A percentile compares a stretch with the other conserved stretches of the same genome.
phyloP scores from a whole-genome alignment of 2,329 filamentous ascomycete species.

The Penicillium sp. region DNA sequence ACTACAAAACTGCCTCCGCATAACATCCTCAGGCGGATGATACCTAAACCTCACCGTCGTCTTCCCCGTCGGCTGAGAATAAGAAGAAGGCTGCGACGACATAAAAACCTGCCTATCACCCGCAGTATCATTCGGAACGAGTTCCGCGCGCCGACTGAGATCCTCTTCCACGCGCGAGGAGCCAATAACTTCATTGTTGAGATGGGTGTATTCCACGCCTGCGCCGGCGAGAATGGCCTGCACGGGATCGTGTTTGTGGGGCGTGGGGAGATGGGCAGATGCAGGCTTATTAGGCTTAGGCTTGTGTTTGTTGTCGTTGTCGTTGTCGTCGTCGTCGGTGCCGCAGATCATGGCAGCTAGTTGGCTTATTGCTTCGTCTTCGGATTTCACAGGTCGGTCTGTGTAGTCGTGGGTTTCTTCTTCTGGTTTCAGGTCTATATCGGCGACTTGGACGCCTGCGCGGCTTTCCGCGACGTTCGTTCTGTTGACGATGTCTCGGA shows the following conservation, averaged over 20 bases:
- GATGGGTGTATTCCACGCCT: constrained; percentile 91
- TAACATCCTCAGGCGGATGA: constrained; percentile 69
- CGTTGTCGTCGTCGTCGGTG: constrained; percentile 29
- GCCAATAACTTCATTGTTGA: constrained; percentile 93
- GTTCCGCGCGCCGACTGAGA: constrained; percentile 70
- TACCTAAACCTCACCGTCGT: constrained; percentile 57
- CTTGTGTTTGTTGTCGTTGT: constrained; percentile 26
- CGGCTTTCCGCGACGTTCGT: constrained; percentile 94
- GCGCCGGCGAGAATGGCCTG: constrained; percentile 83
- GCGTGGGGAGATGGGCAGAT: constrained; percentile 19
- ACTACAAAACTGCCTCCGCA: constrained; percentile 78
- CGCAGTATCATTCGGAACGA: constrained; percentile 30
- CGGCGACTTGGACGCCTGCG: constrained; percentile 75
- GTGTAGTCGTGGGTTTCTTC: constrained; percentile 53
- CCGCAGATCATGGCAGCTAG: constrained; percentile 61
- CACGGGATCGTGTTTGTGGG: constrained; percentile 65
- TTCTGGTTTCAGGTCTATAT: constrained; percentile 66
- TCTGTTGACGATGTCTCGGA: constrained; percentile 96
- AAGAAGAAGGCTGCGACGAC: constrained; percentile 18
- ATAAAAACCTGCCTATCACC: constrained; percentile 38
- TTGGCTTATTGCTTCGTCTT: constrained; percentile 67
- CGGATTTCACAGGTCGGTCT: constrained; percentile 45
- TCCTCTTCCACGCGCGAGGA: constrained; percentile 86
- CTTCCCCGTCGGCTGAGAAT: constrained; percentile 36
- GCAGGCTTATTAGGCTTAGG: no score